phyloP scores from a whole-genome alignment of 805 yeast species.

The Ogataea sp. region DNA sequence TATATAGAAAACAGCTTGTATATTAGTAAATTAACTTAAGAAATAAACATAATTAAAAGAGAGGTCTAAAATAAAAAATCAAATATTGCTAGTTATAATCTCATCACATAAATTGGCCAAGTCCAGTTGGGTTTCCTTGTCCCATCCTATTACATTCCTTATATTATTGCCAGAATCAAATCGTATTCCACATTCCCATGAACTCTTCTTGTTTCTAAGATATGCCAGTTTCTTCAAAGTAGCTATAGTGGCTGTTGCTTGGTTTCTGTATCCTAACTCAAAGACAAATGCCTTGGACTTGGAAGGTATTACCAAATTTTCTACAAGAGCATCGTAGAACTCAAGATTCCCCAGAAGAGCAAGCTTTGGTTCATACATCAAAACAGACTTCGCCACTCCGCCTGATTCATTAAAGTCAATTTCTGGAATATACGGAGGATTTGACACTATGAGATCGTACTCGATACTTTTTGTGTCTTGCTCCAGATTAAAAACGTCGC shows the following conservation, averaged over 20 bases:
- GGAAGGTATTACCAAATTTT: constrained; percentile 31
- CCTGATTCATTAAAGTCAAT: constrained; percentile 29
- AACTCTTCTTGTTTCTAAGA: constrained; percentile 3
- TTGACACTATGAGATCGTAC: constrained; percentile 60
- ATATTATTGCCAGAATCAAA: constrained; percentile 43
- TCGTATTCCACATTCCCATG: constrained; percentile 38
- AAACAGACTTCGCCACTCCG: constrained; percentile 59
- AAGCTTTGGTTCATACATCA: constrained; percentile 59
- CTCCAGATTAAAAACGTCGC: constrained; percentile 13
- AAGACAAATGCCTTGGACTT: constrained; percentile 55
- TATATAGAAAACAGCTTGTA: background rate
- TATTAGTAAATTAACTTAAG: no score
- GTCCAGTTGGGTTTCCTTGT: constrained; percentile 1
- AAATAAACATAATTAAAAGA: no score
- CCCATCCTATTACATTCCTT: constrained; percentile 64
- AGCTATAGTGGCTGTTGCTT: constrained; percentile 35
- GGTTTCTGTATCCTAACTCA: constrained; percentile 63
- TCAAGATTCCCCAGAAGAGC: constrained; percentile 79
- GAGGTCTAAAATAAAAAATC: no score
- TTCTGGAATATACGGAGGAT: constrained; percentile 81
- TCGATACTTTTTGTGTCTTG: background rate
- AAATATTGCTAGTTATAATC: background rate
- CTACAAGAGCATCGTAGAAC: constrained; percentile 53
- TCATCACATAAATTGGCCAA: constrained; percentile 9
- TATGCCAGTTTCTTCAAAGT: background rate